Evolutionary conservation across 1,284 basidiomycete species (phyloP).

Genomic region (Exobasidium cylindrosporum): DNA sequence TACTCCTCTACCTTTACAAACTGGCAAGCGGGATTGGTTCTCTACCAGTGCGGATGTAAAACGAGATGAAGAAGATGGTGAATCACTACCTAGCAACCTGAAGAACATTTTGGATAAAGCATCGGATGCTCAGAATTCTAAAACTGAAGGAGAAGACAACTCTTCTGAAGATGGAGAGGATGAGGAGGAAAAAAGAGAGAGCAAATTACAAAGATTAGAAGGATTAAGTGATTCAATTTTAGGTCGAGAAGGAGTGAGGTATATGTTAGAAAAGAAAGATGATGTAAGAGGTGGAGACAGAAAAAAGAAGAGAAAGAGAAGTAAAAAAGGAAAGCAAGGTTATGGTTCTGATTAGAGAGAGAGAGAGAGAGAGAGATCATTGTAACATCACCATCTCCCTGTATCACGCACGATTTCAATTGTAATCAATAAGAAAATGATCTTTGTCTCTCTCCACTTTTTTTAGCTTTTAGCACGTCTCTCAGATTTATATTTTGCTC

Average conservation of each 20-base stretch:
- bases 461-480: no score
- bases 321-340: neutral
- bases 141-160: neutral
- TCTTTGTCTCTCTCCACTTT: neutral
- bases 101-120: conserved; percentile 4
- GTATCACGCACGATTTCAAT: no score
- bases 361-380: no score
- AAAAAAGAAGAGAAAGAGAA: conserved; percentile 3
- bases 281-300: neutral
- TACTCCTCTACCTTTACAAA: neutral
- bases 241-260: neutral
- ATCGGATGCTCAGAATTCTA: neutral
- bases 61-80: neutral
- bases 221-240: conserved; percentile 3
- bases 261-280: conserved; percentile 3
- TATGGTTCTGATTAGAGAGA: neutral
- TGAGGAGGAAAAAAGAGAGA: neutral
- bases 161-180: neutral
- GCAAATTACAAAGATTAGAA: conserved; percentile 1
- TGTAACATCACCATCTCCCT: no score
- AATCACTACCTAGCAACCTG: neutral
- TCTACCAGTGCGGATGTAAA: neutral
- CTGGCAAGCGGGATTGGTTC: conserved; percentile 14
- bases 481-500: no score
- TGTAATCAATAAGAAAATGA: no score